Evolutionary conservation across 2,329 filamentous ascomycete genomes (phyloP).

Genomic region (Penicillium hordei): DNA sequence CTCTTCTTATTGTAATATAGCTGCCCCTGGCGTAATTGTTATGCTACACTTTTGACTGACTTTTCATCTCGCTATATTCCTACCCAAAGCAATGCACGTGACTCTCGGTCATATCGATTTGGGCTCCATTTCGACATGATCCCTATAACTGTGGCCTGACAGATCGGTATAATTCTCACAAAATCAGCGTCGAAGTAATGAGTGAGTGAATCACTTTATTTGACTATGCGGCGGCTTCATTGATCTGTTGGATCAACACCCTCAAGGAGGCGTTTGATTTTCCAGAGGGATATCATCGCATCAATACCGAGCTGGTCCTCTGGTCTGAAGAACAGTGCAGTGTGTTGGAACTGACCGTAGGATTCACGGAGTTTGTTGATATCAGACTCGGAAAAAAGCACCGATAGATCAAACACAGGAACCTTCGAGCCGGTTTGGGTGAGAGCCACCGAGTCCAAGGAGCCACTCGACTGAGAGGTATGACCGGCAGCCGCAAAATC

Average conservation of each 20-base stretch:
- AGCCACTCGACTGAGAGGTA: not conserved
- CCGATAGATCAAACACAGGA: conserved; percentile 40
- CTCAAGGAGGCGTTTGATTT: conserved; percentile 35
- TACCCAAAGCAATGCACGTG: not conserved
- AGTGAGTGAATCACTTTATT: not conserved
- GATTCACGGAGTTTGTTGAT: conserved; percentile 30
- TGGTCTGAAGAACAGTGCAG: conserved; percentile 40
- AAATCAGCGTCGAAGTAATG: not conserved
- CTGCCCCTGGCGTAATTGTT: too few relatives aligned
- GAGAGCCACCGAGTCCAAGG: conserved; percentile 32
- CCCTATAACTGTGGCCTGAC: not conserved
- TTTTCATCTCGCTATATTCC: not conserved
- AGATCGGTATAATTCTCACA: not conserved
- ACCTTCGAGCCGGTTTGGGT: conserved; percentile 32
- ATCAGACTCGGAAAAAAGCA: conserved; percentile 33
- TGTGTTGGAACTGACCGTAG: conserved; percentile 32
- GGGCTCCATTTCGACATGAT: not conserved
- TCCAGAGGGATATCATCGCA: conserved; percentile 42
- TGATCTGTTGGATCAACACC: not conserved
- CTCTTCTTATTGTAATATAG: not conserved
- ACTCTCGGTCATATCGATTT: not conserved
- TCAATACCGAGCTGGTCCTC: conserved; percentile 28
- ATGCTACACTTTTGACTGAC: not conserved
- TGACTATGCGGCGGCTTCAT: not conserved
- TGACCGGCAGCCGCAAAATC: not conserved